Evolutionary conservation across 768 basidiomycete species (phyloP).

Genomic region (Rhodosporidiobolus sp.): DNA sequence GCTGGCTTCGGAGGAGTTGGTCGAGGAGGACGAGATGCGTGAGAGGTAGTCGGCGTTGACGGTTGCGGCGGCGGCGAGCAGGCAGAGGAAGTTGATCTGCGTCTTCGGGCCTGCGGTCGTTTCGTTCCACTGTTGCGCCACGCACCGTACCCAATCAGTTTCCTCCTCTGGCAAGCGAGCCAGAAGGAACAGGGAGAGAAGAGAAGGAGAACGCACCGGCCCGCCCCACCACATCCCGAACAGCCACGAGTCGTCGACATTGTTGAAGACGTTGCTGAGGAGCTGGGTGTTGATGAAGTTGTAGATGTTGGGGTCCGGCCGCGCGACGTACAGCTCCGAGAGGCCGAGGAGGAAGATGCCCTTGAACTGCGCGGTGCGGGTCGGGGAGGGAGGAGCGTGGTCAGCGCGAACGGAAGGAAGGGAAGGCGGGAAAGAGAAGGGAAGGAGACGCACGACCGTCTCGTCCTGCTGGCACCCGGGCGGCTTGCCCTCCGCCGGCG

Average conservation of each 20-base stretch:
- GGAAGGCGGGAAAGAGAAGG: not conserved
- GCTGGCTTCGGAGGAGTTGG: too few species aligned
- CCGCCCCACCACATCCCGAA: constrained; percentile 28
- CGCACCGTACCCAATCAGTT: not conserved
- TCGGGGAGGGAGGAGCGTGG: not conserved
- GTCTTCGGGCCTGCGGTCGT: constrained; percentile 31
- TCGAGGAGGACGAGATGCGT: not conserved
- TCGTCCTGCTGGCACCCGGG: constrained; percentile 29
- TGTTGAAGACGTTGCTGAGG: constrained; percentile 18
- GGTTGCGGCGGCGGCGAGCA: constrained; percentile 16
- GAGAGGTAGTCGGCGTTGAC: constrained; percentile 22
- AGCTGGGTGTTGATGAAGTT: constrained; percentile 32
- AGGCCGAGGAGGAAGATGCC: constrained; percentile 25
- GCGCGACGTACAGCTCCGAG: constrained; percentile 20
- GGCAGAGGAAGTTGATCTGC: constrained; percentile 20
- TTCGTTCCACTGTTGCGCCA: constrained; percentile 21
- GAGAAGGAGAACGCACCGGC: not conserved
- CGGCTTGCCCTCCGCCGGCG: not conserved
- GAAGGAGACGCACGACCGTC: constrained; percentile 10
- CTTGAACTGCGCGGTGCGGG: constrained; percentile 8
- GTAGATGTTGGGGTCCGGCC: constrained; percentile 29
- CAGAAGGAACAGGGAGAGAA: not conserved
- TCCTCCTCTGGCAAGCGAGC: not conserved
- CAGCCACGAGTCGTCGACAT: constrained; percentile 26
- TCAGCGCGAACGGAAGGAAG: not conserved